Conservation (phyloP, 768 basidiomycete genomes). For the Amanita phalloides region DNA sequence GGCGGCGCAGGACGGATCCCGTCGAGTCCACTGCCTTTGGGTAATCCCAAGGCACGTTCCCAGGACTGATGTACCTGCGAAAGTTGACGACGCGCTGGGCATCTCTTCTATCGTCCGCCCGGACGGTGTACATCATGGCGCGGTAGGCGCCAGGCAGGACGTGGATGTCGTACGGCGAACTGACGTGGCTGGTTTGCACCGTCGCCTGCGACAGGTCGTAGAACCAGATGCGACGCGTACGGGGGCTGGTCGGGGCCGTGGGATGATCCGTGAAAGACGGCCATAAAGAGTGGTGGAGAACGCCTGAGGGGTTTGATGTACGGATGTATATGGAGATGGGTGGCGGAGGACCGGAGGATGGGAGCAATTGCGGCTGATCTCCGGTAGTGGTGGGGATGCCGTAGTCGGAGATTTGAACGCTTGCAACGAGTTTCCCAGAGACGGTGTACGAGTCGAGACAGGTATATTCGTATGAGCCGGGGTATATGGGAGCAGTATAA, state of each 20-base stretch:
- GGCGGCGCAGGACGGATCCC: slow-evolving; percentile 8
- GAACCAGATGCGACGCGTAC: slow-evolving; percentile 8
- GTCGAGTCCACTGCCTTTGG: not conserved
- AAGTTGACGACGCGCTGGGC: slow-evolving; percentile 23
- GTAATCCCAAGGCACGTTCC: slow-evolving; percentile 12
- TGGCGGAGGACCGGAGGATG: slow-evolving; percentile 18
- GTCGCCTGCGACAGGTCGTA: slow-evolving; percentile 13
- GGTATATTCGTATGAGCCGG: slow-evolving; percentile 8
- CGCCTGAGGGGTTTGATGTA: slow-evolving; percentile 16
- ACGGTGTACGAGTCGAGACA: slow-evolving; percentile 14
- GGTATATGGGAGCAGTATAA: slow-evolving; percentile 12
- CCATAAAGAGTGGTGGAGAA: slow-evolving; percentile 25
- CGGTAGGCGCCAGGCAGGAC: slow-evolving; percentile 34
- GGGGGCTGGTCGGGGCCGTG: slow-evolving; percentile 4
- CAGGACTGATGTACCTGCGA: slow-evolving; percentile 27
- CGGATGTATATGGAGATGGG: slow-evolving; percentile 30
- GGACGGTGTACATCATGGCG: slow-evolving; percentile 29
- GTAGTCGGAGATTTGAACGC: slow-evolving; percentile 31
- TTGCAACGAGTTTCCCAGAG: slow-evolving; percentile 12
- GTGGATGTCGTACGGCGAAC: slow-evolving; percentile 10
- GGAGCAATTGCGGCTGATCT: slow-evolving; percentile 18
- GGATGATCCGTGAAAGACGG: slow-evolving; percentile 12
- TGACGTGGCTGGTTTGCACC: slow-evolving; percentile 5
- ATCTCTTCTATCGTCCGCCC: slow-evolving; percentile 19
- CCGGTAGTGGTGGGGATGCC: slow-evolving; percentile 18